A percentile compares a stretch with the other conserved stretches of the same genome.
Conservation (phyloP, 345 rosid genomes). For the Crucihimalaya himalaica region DNA sequence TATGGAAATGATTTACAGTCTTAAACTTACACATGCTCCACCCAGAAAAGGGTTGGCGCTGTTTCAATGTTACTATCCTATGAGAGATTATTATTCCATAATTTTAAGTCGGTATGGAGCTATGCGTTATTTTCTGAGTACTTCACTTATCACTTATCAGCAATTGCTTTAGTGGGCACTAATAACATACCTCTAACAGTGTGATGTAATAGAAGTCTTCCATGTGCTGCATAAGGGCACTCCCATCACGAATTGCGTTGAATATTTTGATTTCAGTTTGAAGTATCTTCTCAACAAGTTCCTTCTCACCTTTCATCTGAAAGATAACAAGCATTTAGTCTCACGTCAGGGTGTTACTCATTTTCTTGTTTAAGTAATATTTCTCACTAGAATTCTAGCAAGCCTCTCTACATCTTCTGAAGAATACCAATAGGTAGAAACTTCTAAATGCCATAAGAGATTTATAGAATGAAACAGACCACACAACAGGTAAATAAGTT, state of each 20-base stretch:
- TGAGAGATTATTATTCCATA: background rate
- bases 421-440: background rate
- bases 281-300: conserved; percentile 79
- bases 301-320: conserved; percentile 98
- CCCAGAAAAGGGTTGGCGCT: background rate
- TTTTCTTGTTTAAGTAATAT: background rate
- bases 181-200: conserved; percentile 70
- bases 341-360: background rate
- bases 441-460: conserved; percentile 14
- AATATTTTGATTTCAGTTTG: conserved; percentile 91
- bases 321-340: conserved; percentile 4
- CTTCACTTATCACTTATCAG: background rate
- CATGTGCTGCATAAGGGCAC: conserved; percentile 98
- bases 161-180: background rate
- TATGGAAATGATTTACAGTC: background rate
- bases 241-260: conserved; percentile 86
- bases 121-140: background rate
- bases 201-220: conserved; percentile 95
- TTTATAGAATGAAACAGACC: background rate
- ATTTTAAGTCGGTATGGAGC: background rate
- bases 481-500: background rate
- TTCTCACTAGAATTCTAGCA: conserved; percentile 5
- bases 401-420: conserved; percentile 7
- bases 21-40: background rate
- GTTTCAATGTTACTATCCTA: background rate